A percentile compares a stretch with the other conserved stretches of the same genome.
Conservation (phyloP, 108 stramenopile genomes). For the Pseudonitzschia multiseries region DNA sequence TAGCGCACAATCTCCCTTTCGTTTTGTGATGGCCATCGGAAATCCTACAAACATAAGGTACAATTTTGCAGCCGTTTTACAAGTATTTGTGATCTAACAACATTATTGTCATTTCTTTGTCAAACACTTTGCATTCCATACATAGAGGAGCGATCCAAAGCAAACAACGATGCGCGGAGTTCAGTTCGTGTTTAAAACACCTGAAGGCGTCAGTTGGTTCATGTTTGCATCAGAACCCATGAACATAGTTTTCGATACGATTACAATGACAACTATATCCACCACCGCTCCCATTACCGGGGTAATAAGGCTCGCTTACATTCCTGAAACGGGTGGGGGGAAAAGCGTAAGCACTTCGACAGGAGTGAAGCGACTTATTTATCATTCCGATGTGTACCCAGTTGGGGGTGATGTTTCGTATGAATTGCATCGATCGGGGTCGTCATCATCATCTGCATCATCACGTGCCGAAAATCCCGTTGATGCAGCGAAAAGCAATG, state of each 20-base stretch:
- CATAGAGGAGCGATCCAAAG: slow-evolving; percentile 5
- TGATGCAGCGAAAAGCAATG: slow-evolving; percentile 32
- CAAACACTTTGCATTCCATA: background rate
- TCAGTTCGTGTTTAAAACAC: slow-evolving; percentile 70
- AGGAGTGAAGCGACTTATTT: slow-evolving; percentile 73
- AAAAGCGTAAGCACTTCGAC: slow-evolving; percentile 43
- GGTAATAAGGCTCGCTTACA: slow-evolving; percentile 70
- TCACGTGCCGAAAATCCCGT: background rate
- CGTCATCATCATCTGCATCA: slow-evolving; percentile 8
- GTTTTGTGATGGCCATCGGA: background rate
- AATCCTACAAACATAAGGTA: background rate
- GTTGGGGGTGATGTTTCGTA: slow-evolving; percentile 60
- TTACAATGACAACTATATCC: slow-evolving; percentile 38
- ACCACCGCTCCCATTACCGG: slow-evolving; percentile 53
- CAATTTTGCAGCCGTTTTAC: background rate
- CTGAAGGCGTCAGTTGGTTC: slow-evolving; percentile 72
- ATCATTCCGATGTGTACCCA: slow-evolving; percentile 80
- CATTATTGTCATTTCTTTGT: background rate
- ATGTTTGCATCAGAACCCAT: slow-evolving; percentile 81
- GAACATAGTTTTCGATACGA: slow-evolving; percentile 50
- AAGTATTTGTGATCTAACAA: too few species aligned
- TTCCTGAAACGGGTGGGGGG: slow-evolving; percentile 45
- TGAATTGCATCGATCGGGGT: slow-evolving; percentile 48
- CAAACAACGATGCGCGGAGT: slow-evolving; percentile 55
- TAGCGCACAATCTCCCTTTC: background rate